Evolutionary conservation across 2,329 filamentous ascomycete species (phyloP), one percentile per base, ranked within the genome.

Genomic region (Paecilomyces niveus): DNA sequence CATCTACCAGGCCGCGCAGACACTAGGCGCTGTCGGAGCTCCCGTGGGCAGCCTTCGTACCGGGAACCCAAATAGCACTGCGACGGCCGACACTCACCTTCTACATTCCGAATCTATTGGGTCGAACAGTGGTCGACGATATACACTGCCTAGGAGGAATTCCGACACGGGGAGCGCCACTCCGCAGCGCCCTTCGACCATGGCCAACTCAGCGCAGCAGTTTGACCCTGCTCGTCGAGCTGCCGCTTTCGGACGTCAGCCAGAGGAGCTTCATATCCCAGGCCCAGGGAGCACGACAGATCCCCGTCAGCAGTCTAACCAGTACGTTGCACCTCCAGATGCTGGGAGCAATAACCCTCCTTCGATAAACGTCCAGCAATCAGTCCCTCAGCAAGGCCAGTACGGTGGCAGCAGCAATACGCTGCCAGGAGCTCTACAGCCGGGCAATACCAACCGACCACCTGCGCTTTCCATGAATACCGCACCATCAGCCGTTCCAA

Each of bases 391-490:
- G 57, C 68, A 71, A 57, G 65, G 71, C 31, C 80, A 82, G 60
- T 83, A 80, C 67, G 71, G 75, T 56, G 68, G 66, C 59, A 75
- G 72, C 59, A 70, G 66, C 65, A 74, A 57, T 67, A 71, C 76
- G 58, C 72, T 89, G 3, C 86, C 86, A 18, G 85, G 84, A 59
- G 81, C 84, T 55, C 75, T 88, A 50, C 85, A 87, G 68, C 80
- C 83, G 29, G 82, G 81, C 39, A 76, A 75, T 61, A 70, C 73
- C 52, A 76, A 75, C 64, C 79, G 85, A 62, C 83, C 84, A 51
- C 75, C 71, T 32, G 76, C 80, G 33, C 74, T 81, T 49, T 78
- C 81, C 29, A 70, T 80, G 56, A 85, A 83, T 68, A 83, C 83
- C 11, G 82, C 84, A 26, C 81, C 85, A 6, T 78, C 78, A 24